phyloP scores from a whole-genome alignment of 202 grass and related monocot genomes.

The Eragrostis tef region DNA sequence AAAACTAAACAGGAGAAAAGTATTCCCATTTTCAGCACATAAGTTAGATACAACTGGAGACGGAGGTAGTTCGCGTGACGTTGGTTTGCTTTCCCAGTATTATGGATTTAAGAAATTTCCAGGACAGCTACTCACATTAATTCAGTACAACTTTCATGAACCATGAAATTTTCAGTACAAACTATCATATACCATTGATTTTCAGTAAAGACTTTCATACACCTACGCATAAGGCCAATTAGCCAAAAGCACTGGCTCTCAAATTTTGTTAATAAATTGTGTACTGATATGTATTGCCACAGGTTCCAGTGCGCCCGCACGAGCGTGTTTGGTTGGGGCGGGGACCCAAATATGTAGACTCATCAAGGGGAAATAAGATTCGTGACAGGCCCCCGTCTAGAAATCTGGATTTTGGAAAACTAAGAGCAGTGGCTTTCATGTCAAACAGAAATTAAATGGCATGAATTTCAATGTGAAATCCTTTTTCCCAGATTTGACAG shows the following conservation, averaged over 20 bases:
- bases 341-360: neutral
- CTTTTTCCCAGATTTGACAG: neutral
- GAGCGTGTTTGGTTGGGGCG: neutral
- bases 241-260: neutral
- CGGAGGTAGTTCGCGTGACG: neutral
- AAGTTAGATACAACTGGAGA: neutral
- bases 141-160: neutral
- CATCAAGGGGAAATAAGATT: neutral
- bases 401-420: neutral
- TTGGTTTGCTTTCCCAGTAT: neutral
- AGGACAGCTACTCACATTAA: neutral
- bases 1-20: neutral
- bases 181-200: neutral
- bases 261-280: neutral
- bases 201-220: neutral
- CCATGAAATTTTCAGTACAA: neutral
- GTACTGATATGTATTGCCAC: neutral
- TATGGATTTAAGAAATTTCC: neutral
- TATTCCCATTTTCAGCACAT: neutral
- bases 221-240: neutral
- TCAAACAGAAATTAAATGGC: neutral
- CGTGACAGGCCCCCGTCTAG: neutral
- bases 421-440: neutral
- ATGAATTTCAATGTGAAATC: constrained; percentile 7
- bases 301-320: neutral